phyloP scores from a whole-genome alignment of 2,329 filamentous ascomycete genomes.

The Ascochyta fabae region DNA sequence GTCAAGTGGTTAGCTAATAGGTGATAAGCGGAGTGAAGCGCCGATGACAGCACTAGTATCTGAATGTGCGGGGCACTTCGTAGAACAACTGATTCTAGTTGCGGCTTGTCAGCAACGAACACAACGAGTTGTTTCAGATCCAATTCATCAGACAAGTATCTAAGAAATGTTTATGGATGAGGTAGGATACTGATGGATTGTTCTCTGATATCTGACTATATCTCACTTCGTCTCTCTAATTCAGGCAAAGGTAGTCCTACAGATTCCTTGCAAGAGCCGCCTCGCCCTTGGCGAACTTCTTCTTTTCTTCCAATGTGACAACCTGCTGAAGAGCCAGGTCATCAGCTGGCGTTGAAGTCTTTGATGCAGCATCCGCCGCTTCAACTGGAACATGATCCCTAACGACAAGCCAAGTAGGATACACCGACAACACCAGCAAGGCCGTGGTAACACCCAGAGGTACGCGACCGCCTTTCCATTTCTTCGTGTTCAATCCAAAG shows the following conservation, averaged over 20 bases:
- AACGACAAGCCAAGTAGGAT: constrained; percentile 43
- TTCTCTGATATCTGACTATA: background rate
- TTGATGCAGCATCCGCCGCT: constrained; percentile 12
- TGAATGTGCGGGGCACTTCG: background rate
- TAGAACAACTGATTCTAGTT: background rate
- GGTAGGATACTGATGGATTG: background rate
- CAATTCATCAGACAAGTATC: background rate
- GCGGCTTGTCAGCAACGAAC: background rate
- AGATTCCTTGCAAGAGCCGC: constrained; percentile 17
- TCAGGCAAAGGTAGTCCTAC: background rate
- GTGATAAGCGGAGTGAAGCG: constrained; percentile 1
- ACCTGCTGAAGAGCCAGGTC: constrained; percentile 7
- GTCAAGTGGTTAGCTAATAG: background rate
- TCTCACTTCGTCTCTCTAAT: background rate
- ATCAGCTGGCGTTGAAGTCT: background rate
- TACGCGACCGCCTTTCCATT: constrained; percentile 54
- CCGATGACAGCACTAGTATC: background rate
- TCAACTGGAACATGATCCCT: constrained; percentile 38
- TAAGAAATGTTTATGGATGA: background rate
- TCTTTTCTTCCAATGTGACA: constrained; percentile 17
- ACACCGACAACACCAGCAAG: constrained; percentile 33
- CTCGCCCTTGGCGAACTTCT: constrained; percentile 20
- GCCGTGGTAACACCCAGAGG: constrained; percentile 52
- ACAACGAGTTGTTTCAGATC: background rate
- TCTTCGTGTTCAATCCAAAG: constrained; percentile 52